Evolutionary conservation across 148 eudicot species (phyloP).

Genomic region (Diospyros kaki): DNA sequence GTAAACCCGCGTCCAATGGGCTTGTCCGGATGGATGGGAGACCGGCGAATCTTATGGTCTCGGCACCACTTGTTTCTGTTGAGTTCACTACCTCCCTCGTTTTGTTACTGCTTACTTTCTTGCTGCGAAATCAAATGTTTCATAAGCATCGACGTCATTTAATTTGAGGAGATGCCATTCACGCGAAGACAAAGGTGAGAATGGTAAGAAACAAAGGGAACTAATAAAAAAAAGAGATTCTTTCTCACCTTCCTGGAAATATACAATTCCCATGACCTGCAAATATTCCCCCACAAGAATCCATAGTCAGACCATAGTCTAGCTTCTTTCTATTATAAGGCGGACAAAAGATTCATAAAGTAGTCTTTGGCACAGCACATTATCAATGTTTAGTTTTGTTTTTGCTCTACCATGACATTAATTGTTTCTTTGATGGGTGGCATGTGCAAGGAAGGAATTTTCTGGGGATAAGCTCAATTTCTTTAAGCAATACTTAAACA

Average conservation of each 20-base stretch:
- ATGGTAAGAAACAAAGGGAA: too few relatives aligned
- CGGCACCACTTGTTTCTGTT: conserved; percentile 38
- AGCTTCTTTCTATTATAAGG: not conserved
- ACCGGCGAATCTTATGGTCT: conserved; percentile 6
- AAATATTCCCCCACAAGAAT: conserved; percentile 30
- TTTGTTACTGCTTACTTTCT: conserved; percentile 25
- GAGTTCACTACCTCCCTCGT: conserved; percentile 53
- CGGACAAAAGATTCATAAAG: not conserved
- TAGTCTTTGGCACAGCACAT: not conserved
- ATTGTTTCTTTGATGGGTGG: not conserved
- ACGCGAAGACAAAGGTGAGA: too few relatives aligned
- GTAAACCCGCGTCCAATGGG: not conserved
- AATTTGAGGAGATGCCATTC: too few relatives aligned
- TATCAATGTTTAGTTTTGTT: not conserved
- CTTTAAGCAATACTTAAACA: not conserved
- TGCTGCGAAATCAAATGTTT: too few relatives aligned
- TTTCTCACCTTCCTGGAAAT: conserved; percentile 79
- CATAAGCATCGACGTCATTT: too few relatives aligned
- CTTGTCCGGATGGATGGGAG: conserved; percentile 4
- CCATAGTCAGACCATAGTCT: conserved; percentile 28
- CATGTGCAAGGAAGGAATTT: not conserved
- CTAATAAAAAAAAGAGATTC: too few relatives aligned
- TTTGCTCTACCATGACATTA: not conserved
- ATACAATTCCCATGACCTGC: conserved; percentile 89
- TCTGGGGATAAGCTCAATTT: not conserved